Conservation (phyloP, 176 grass and related monocot species). For the Typha latifolia region DNA sequence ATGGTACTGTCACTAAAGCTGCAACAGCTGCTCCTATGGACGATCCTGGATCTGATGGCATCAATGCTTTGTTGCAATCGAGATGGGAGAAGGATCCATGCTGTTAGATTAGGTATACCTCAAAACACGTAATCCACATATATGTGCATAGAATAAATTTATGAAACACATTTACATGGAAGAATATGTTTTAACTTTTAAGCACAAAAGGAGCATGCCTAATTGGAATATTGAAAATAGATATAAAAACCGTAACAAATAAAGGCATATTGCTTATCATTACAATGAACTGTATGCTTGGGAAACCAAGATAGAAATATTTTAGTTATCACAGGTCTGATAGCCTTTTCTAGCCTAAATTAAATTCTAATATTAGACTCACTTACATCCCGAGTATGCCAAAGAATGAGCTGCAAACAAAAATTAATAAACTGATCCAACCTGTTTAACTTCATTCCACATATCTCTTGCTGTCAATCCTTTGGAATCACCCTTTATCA, state of each 20-base stretch:
- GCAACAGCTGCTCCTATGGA: constrained; percentile 89
- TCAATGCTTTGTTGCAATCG: constrained; percentile 40
- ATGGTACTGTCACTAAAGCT: constrained; percentile 52
- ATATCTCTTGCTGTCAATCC: constrained; percentile 87
- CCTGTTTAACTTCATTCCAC: constrained; percentile 87
- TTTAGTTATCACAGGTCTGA: too few species aligned
- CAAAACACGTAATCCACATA: neutral
- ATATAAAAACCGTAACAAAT: too few species aligned
- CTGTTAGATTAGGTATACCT: constrained; percentile 25
- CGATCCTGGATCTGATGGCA: constrained; percentile 47
- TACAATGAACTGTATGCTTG: too few species aligned
- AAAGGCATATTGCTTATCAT: too few species aligned
- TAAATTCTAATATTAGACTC: too few species aligned
- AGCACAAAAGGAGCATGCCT: too few species aligned
- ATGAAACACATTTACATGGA: too few species aligned
- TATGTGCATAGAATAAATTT: neutral
- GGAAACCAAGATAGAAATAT: too few species aligned
- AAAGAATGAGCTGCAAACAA: neutral
- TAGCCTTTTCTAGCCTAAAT: too few species aligned
- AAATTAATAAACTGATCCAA: constrained; percentile 6
- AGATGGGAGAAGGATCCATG: constrained; percentile 80
- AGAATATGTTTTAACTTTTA: too few species aligned
- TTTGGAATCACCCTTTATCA: constrained; percentile 55
- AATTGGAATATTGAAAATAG: too few species aligned
- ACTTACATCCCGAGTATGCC: too few species aligned